Base-by-base conservation (phyloP, 2,329 filamentous ascomycete genomes). In the Zelopaecilomyces penicillatus region DNA sequence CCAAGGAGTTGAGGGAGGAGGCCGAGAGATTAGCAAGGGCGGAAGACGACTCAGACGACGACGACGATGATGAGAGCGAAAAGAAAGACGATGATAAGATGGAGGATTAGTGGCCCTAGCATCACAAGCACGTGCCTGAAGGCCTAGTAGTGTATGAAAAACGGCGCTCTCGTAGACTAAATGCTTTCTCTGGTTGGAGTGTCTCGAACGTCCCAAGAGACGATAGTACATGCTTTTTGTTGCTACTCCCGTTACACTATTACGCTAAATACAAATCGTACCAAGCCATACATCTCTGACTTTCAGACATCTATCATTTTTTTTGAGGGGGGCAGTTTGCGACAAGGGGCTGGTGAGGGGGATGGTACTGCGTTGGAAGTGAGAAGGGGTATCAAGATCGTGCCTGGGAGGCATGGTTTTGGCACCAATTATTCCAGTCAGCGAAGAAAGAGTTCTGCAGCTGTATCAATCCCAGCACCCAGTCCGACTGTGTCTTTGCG, bases 21-120 rank as follows among this genome's bases (percentile, higher is more conserved):
- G 93, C 93, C 10, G 88, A 96, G 75, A 83, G 81, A 65, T 78
- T 91, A 68, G 93, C 93, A 42, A 95, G 93, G 80, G 89, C 87
- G 68, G 81, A 86, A 43, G 72, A 95, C 56, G 89, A 95, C 58
- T 85, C 82, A 29, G 88, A 95, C 27, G 90, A 95, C 50, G 87
- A 91, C 36, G 86, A 93, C 11, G 83, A 87, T 46, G 73, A 76
- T 49, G 19, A 19, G 19, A 19, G 19, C 19, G 71, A 75, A 48
- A 74, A 78, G 61, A 71, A 78, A 56, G 74, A 77, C 7, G 78
- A 78, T 30, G 85, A 90, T 60, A 88, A 87, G 75, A 95, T 95
- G 89, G 85, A 95, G 70, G 87, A 93, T 67, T 94, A 83, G 67
- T 65, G 41, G 41, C 41, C 42, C 19, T 19, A 19, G 19, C 19